These are phyloP conservation scores for Phoenix roebelenii DNA, from an alignment of 176 grass and related monocot species.

Conservation along the genomic window DNA sequence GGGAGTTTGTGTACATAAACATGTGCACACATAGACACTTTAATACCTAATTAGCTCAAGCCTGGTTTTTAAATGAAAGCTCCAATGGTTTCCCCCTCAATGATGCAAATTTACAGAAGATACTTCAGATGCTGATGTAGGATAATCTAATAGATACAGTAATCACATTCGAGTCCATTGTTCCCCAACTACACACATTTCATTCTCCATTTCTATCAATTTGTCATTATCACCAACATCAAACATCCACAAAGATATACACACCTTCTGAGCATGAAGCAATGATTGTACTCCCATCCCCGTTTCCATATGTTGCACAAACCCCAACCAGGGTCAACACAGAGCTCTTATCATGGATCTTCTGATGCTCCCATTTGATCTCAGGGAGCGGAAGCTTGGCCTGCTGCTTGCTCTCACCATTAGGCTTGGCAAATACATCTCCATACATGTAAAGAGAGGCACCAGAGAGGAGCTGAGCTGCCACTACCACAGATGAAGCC, in stretches of 20 bases:
- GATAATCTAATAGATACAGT: too few relatives aligned
- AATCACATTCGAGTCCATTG: too few relatives aligned
- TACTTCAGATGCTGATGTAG: too few relatives aligned
- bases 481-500: conserved; percentile 66
- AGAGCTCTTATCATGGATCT: conserved; percentile 72
- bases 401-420: conserved; percentile 43
- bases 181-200: too few relatives aligned
- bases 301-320: conserved; percentile 58
- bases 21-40: too few relatives aligned
- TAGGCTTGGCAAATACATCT: conserved; percentile 61
- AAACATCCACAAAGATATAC: not conserved
- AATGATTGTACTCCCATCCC: conserved; percentile 85
- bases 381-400: conserved; percentile 64
- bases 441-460: conserved; percentile 84
- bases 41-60: too few relatives aligned
- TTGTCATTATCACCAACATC: too few relatives aligned
- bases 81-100: too few relatives aligned
- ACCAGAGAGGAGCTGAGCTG: conserved; percentile 60
- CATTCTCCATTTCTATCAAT: too few relatives aligned
- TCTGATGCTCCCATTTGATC: conserved; percentile 83
- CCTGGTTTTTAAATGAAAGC: too few relatives aligned
- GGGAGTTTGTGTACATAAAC: too few relatives aligned
- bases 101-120: too few relatives aligned
- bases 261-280: conserved; percentile 89
- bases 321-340: conserved; percentile 69